Evolutionary conservation across 768 basidiomycete genomes (phyloP), one percentile per base, ranked within the genome.

Genomic region (Hygrophorus russula): DNA sequence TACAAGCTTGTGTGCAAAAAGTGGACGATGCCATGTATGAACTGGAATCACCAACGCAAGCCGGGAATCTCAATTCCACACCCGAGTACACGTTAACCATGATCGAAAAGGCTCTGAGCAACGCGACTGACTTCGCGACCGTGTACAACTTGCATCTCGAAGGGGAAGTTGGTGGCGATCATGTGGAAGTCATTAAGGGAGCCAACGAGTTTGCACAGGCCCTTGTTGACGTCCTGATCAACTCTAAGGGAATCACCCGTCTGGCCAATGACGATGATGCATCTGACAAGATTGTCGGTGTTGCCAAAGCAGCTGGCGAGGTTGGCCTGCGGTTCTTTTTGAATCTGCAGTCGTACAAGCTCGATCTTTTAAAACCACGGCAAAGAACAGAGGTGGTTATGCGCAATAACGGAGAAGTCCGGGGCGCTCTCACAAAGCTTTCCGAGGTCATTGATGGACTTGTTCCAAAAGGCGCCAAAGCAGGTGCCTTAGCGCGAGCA

Each of bases 11-110:
- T 59, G 84, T 96, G 24, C 86, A 92, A 52, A 98, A 98, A 62
- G 83, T 99, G 18, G 96, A 99, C 51, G 93, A 98, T 55, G 76
- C 90, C 4, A 88, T 98, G 53, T 99, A 98, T 62, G 96, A 98
- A 61, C 74, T 99, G 33, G 94, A 99, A 61, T 96, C 96, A 3
- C 90, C 91, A 2, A 84, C 87, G 32, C 88, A 91, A 54, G 84
- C 85, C 3, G 96, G 94, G 30, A 97, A 98, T 63, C 74, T 83
- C 52, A 94, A 88, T 57, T 90, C 94, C n/a, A 98, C 96, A 0
- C 96, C 96, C 3, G 94, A 97, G 59, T 98, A 98, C 59, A 94
- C 92, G 1, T 69, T 97, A 13, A 96, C 96, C 1, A 93, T 98
- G 84, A 90, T 98, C 56, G 96, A 99, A 62, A 97, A 97, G 65